These are phyloP conservation scores for Termitomyces sp. DNA, from an alignment of 768 basidiomycete species.

Conservation along the genomic window DNA sequence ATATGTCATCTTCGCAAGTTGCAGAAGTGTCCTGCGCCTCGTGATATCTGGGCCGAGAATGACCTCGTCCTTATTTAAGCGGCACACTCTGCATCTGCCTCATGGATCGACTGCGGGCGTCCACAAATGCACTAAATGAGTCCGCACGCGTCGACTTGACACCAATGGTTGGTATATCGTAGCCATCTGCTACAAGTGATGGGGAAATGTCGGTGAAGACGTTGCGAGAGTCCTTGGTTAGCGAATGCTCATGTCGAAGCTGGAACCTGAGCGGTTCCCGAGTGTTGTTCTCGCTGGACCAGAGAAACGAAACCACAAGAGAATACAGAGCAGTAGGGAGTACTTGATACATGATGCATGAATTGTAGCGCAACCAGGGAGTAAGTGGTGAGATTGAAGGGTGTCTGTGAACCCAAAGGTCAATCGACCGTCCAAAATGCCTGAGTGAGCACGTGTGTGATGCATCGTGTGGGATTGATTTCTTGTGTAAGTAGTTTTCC, in stretches of 20 bases:
- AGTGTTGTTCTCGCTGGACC: slow-evolving; percentile 24
- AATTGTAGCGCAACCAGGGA: neutral
- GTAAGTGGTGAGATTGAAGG: no score
- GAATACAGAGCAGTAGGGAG: slow-evolving; percentile 37
- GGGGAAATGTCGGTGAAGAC: slow-evolving; percentile 50
- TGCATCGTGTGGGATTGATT: no score
- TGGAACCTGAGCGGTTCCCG: slow-evolving; percentile 44
- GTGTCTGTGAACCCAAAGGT: no score
- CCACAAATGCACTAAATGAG: slow-evolving; percentile 32
- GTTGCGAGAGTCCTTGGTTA: slow-evolving; percentile 46
- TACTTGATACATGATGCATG: slow-evolving; percentile 23
- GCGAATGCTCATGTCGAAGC: slow-evolving; percentile 60
- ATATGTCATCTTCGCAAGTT: slow-evolving; percentile 84
- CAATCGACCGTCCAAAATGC: no score
- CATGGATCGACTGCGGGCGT: slow-evolving; percentile 31
- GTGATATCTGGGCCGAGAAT: slow-evolving; percentile 66
- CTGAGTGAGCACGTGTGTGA: no score
- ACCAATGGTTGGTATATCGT: slow-evolving; percentile 32
- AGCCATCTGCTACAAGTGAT: slow-evolving; percentile 28
- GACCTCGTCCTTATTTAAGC: slow-evolving; percentile 50
- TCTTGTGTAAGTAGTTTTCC: no score
- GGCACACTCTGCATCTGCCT: slow-evolving; percentile 30
- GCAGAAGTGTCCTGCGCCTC: slow-evolving; percentile 64
- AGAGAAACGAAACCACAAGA: slow-evolving; percentile 36
- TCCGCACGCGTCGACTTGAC: slow-evolving; percentile 41